phyloP scores from a whole-genome alignment of 2,329 filamentous ascomycete genomes.

The Xenosphaeropsis pyriputrescens region DNA sequence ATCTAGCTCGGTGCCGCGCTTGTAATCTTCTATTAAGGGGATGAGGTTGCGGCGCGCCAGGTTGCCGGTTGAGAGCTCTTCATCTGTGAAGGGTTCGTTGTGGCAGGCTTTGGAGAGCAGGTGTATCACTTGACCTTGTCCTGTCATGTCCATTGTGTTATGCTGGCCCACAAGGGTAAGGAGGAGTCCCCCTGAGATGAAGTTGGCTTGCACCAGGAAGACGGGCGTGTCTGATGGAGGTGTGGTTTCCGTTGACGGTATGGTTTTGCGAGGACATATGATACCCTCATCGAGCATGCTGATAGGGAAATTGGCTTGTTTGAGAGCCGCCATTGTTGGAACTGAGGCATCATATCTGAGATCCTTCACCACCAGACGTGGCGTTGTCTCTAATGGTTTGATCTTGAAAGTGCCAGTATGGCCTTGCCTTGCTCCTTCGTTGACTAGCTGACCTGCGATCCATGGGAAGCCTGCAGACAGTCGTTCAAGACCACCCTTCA shows the following conservation, averaged over 20 bases:
- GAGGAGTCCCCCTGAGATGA: constrained; percentile 31
- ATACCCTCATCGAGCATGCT: constrained; percentile 29
- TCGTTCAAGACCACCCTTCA: background rate
- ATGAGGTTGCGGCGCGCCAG: constrained; percentile 22
- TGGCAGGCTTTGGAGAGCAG: constrained; percentile 34
- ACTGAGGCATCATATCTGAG: constrained; percentile 19
- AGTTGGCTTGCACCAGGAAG: constrained; percentile 29
- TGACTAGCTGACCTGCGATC: constrained; percentile 2
- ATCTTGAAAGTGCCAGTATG: constrained; percentile 2
- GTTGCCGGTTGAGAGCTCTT: constrained; percentile 29
- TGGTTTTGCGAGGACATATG: constrained; percentile 24
- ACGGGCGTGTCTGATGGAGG: constrained; percentile 20
- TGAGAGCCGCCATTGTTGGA: constrained; percentile 23
- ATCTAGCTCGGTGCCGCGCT: constrained; percentile 20
- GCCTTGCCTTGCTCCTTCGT: background rate
- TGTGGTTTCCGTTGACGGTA: constrained; percentile 16
- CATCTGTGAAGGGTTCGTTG: constrained; percentile 25
- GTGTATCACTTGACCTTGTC: constrained; percentile 30
- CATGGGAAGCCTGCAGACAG: constrained; percentile 1
- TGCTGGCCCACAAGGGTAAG: constrained; percentile 33
- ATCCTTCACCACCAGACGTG: constrained; percentile 22
- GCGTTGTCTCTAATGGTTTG: background rate
- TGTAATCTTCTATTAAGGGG: constrained; percentile 22
- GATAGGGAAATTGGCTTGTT: constrained; percentile 26
- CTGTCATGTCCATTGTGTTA: constrained; percentile 33